Base-by-base conservation (phyloP, 495 filamentous ascomycete genomes). In the Extremus antarcticus region DNA sequence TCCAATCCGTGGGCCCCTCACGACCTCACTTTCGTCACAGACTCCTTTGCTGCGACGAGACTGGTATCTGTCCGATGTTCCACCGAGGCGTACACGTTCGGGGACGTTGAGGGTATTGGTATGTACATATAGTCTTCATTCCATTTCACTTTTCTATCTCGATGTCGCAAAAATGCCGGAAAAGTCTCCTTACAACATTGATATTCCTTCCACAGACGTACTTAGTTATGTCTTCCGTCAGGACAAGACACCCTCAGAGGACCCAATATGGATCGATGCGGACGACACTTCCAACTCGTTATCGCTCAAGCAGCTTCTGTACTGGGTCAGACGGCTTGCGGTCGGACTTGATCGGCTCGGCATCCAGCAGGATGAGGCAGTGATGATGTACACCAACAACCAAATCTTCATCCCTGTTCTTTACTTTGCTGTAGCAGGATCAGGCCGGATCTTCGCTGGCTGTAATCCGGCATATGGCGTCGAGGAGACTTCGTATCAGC, bases 371-470 rank as follows among this genome's bases (percentile, higher is more conserved):
- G 65, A 68, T 38, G 71, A 74, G 38, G 72, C 73, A 0, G 69
- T 76, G 13, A 64, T 77, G 64, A 66, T 76, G 43, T 69, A 66
- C 40, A 68, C 68, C 16, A 65, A 66, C 19, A 76, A 76, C 63
- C 73, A 76, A 54, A 74, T 77, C 21, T 74, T 73, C 60, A 65
- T 76, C 0, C 74, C 74, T 0, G 67, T 71, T 15, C 66, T 70
- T 22, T 76, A 76, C 63, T 63, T 76, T 23, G 74, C 69, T 0
- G 67, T 75, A 45, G 63, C 72, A 0, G 72, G 71, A 38, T 53
- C 61, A 59, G 71, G 68, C 23, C 62, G 65, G 49, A 56, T 75
- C 35, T 73, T 74, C 59, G 68, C 59, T 51, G 65, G 66, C 19
- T 66, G 63, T 43, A 70, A 69, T 62, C 66, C 66, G 13, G 63